Evolutionary conservation across 2,329 filamentous ascomycete species (phyloP), one percentile per base, ranked within the genome.

Genomic region (Fusarium verticillioides): DNA sequence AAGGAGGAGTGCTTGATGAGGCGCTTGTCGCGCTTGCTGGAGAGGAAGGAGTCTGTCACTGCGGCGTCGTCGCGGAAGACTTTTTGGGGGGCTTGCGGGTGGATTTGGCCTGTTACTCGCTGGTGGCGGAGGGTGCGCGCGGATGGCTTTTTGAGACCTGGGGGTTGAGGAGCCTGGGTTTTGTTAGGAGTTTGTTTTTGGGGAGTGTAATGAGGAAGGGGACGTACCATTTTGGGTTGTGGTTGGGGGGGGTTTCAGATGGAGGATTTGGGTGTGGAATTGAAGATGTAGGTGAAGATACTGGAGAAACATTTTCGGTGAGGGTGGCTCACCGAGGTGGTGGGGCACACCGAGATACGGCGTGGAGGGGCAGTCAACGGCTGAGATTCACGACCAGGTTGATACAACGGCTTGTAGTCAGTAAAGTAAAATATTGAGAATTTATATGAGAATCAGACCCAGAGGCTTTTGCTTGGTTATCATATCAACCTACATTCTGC

Each of bases 1-100:
- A 98, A 94, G 19, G 91, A 84, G 1, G 93, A 92, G 85, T 94
- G 94, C 80, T 95, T 95, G 77, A 97, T 94, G 39, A 87, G 85
- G 30, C 92, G 93, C 85, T 96, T 97, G 85, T 97, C 94, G 79
- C 89, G 91, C 83, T 98, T 98, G 72, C 88, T 91, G 61, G 90
- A 88, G 69, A 90, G 85, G 82, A 96, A 95, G 68, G 81, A 72
- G 79, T 90, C 87, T 50, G 85, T 82, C 19, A 87, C 85, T 53
- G 83, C 79, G 74, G 88, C 86, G 75, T 87, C 83, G 54, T 84
- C 79, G 59, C 87, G 88, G 80, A 87, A 86, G 18, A 85, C 84
- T 77, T 86, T 87, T 79, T 85, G 83, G 57, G 88, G 86, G 28
- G 86, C 81, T 69, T 87, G 84, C 16, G 85, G 85, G 79, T 87